Percentiles rank a stretch among this genome's conserved stretches.
phyloP scores from a whole-genome alignment of 2,329 filamentous ascomycete genomes.

The Hypoxylon sp. region DNA sequence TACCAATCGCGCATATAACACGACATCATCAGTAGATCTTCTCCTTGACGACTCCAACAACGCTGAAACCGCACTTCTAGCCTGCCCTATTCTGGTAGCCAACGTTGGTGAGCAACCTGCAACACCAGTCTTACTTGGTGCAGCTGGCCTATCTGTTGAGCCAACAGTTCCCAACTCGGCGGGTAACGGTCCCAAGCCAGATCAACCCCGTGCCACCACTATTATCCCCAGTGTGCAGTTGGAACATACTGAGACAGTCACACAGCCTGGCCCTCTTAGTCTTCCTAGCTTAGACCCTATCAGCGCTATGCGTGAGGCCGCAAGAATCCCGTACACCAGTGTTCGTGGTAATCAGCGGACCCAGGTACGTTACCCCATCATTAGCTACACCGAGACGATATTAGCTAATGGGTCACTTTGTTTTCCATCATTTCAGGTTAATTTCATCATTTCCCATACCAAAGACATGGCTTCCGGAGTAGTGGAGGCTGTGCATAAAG shows the following conservation, averaged over 20 bases:
- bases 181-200: background rate
- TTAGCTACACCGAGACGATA: background rate
- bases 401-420: conserved; percentile 14
- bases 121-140: background rate
- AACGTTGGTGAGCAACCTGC: background rate
- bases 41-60: conserved; percentile 9
- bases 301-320: background rate
- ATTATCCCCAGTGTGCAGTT: background rate
- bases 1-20: background rate
- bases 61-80: conserved; percentile 7
- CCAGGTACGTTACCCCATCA: conserved; percentile 22
- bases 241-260: background rate
- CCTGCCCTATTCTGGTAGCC: conserved; percentile 8
- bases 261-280: background rate
- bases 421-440: conserved; percentile 21
- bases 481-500: conserved; percentile 63
- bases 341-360: background rate
- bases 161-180: background rate
- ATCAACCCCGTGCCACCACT: background rate
- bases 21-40: conserved; percentile 1
- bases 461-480: conserved; percentile 60
- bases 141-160: background rate
- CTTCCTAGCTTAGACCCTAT: background rate
- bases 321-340: background rate
- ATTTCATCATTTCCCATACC: conserved; percentile 35